Percentiles rank a stretch among this genome's conserved stretches.
Conservation (phyloP, 2,329 filamentous ascomycete species). For the Claviceps africana region DNA sequence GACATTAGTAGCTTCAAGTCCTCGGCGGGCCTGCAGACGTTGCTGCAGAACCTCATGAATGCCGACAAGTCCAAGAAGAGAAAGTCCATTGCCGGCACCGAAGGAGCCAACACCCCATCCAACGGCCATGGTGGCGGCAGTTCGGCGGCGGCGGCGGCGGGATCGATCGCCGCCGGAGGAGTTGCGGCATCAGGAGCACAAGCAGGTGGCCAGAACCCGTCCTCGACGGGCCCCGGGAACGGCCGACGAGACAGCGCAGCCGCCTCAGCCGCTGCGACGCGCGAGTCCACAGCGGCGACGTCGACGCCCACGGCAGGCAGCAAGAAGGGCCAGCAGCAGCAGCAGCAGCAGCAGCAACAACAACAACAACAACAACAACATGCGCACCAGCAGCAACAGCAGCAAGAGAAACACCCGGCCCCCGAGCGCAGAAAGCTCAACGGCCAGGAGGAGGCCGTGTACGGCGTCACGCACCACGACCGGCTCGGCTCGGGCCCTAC, state of each 20-base stretch:
- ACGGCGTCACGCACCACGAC: slow-evolving; percentile 76
- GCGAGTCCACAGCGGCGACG: slow-evolving; percentile 21
- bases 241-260: slow-evolving; percentile 41
- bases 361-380: background rate
- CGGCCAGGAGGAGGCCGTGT: slow-evolving; percentile 61
- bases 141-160: background rate
- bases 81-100: slow-evolving; percentile 51
- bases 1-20: slow-evolving; percentile 69
- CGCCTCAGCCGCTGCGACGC: slow-evolving; percentile 24
- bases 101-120: slow-evolving; percentile 33
- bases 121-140: background rate
- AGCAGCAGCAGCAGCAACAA: background rate
- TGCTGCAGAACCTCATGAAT: slow-evolving; percentile 70
- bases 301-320: slow-evolving; percentile 24
- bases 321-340: slow-evolving; percentile 33
- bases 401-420: slow-evolving; percentile 18
- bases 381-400: slow-evolving; percentile 10
- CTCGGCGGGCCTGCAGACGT: slow-evolving; percentile 61
- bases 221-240: slow-evolving; percentile 17
- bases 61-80: slow-evolving; percentile 85
- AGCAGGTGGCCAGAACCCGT: slow-evolving; percentile 20
- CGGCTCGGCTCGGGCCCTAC: slow-evolving; percentile 73
- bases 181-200: slow-evolving; percentile 8
- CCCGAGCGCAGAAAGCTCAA: slow-evolving; percentile 56
- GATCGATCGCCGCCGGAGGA: slow-evolving; percentile 14